Conservation (phyloP, 345 rosid genomes). For the Bretschneidera sinensis region DNA sequence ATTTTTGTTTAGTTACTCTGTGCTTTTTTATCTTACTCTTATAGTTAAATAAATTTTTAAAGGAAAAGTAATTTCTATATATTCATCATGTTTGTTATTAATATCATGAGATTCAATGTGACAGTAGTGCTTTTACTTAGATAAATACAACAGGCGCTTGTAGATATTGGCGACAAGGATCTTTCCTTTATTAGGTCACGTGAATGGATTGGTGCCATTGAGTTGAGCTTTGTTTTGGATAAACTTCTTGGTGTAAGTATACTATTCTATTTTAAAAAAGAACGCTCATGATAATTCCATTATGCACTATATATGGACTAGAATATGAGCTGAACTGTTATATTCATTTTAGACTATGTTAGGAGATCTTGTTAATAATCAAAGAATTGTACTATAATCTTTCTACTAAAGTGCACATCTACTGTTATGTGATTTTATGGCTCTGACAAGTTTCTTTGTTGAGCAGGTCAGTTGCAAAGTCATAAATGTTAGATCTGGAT, state of each 20-base stretch:
- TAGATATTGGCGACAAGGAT: conserved; percentile 93
- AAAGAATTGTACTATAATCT: too few relatives aligned
- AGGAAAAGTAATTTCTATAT: too few relatives aligned
- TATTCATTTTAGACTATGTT: too few relatives aligned
- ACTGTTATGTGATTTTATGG: background rate
- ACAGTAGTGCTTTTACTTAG: conserved; percentile 26
- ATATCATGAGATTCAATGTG: conserved; percentile 12
- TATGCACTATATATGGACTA: background rate
- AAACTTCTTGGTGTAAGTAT: conserved; percentile 95
- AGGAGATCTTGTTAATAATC: background rate
- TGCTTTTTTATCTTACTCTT: background rate
- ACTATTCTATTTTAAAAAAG: conserved; percentile 6
- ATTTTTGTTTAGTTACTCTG: background rate
- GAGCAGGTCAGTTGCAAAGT: conserved; percentile 81
- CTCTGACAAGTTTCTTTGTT: conserved; percentile 17
- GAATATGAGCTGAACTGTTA: background rate
- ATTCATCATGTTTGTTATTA: background rate
- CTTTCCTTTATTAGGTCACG: conserved; percentile 79
- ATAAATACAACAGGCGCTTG: conserved; percentile 87
- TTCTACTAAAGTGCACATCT: background rate
- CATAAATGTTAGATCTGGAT: conserved; percentile 82
- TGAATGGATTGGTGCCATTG: conserved; percentile 97
- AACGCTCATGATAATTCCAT: background rate
- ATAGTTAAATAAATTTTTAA: too few relatives aligned
- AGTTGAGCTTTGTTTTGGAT: conserved; percentile 90